Evolutionary conservation across 768 basidiomycete genomes (phyloP).

Genomic region (Lactarius pseudohatsudake): DNA sequence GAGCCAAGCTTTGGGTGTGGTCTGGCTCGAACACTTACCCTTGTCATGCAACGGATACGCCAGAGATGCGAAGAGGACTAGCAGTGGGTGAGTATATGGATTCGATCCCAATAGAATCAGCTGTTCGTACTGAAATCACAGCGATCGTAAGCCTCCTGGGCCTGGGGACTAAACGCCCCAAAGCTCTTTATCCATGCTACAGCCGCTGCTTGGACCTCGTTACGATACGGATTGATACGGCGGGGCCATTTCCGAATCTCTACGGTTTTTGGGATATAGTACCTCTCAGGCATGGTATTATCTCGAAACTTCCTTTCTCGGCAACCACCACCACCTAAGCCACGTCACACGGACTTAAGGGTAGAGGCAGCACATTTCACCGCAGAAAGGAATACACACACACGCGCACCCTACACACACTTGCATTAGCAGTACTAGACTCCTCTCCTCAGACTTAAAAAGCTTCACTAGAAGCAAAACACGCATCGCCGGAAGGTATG

Average conservation of each 20-base stretch:
- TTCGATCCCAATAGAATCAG: not conserved
- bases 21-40: not conserved
- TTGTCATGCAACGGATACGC: slow-evolving; percentile 23
- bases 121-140: slow-evolving; percentile 28
- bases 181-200: slow-evolving; percentile 22
- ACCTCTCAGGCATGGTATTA: not conserved
- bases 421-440: too few species aligned
- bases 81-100: not conserved
- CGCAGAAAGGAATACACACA: too few species aligned
- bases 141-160: slow-evolving; percentile 19
- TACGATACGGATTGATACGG: slow-evolving; percentile 24
- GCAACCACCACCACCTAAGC: too few species aligned
- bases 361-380: too few species aligned
- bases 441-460: too few species aligned
- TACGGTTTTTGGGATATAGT: slow-evolving; percentile 13
- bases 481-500: too few species aligned
- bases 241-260: slow-evolving; percentile 28
- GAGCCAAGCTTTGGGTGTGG: not conserved
- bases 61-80: slow-evolving; percentile 29
- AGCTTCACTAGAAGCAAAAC: too few species aligned
- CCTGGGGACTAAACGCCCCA: slow-evolving; percentile 14
- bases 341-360: too few species aligned
- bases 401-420: too few species aligned
- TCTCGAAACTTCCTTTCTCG: too few species aligned
- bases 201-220: slow-evolving; percentile 17